These are phyloP conservation scores for Fusarium kyushuense DNA, from an alignment of 2,329 filamentous ascomycete genomes.

Conservation along the genomic window DNA sequence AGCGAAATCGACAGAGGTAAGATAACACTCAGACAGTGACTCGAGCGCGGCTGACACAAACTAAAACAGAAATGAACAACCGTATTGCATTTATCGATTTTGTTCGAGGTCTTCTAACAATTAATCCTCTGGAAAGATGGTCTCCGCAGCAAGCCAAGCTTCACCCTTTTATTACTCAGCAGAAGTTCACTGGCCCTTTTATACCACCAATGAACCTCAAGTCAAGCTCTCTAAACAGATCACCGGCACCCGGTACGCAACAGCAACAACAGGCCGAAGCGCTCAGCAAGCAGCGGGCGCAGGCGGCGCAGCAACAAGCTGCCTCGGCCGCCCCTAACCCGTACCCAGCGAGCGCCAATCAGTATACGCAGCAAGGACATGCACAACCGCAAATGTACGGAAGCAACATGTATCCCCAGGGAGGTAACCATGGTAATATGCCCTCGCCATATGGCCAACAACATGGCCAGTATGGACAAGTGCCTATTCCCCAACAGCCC, in stretches of 20 bases:
- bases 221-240: slow-evolving; percentile 84
- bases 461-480: slow-evolving; percentile 76
- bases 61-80: slow-evolving; percentile 91
- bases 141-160: slow-evolving; percentile 97
- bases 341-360: slow-evolving; percentile 66
- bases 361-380: slow-evolving; percentile 62
- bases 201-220: slow-evolving; percentile 98
- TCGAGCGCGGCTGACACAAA: slow-evolving; percentile 20
- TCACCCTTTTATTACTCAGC: slow-evolving; percentile 98
- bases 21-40: not conserved
- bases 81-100: slow-evolving; percentile 98
- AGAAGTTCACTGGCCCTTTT: slow-evolving; percentile 96
- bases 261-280: slow-evolving; percentile 97
- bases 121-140: slow-evolving; percentile 97
- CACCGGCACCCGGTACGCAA: slow-evolving; percentile 91
- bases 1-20: slow-evolving; percentile 94
- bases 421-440: slow-evolving; percentile 58
- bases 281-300: slow-evolving; percentile 89
- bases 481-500: slow-evolving; percentile 76
- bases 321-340: slow-evolving; percentile 75
- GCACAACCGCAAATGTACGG: slow-evolving; percentile 78
- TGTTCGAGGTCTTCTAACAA: slow-evolving; percentile 89
- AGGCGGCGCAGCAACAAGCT: slow-evolving; percentile 76
- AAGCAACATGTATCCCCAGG: slow-evolving; percentile 83
- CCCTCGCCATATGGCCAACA: slow-evolving; percentile 85